Base-by-base conservation (phyloP, 106 monocot genomes). In the Dioscorea dumetorum region DNA sequence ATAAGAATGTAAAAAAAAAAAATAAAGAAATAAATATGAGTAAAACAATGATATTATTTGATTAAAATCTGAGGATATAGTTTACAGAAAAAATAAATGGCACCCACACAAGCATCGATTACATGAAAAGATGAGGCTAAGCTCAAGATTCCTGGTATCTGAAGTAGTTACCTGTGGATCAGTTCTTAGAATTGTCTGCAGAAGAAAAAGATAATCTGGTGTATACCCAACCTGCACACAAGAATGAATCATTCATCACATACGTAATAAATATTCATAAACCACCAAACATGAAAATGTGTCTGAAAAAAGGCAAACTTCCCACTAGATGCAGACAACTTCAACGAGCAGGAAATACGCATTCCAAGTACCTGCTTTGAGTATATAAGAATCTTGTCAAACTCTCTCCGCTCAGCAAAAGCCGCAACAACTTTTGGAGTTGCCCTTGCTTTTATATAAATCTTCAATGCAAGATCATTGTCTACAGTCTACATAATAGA, bases 401-500 rank as follows among this genome's bases (percentile, higher is more conserved):
- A 99, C 60, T 99, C 97, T 70, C 92, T 84, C 69, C 92, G 78
- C 76, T 99, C 92, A 72, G 97, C 92, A 93, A 99, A 99, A 71
- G 97, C 97, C 61, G 97, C 97, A 73, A 99, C 97, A 72, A 99
- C 97, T 83, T 92, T 99, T 21, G 97, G 97, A 31, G 92, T 99
- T 60, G 83, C 84, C 74, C 92, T 89, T 60, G 97, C 92, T 90
- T 99, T 99, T 79, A 99, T 92, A 73, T 87, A 99, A 58, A 99
- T 99, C 72, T 92, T 91, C n/a, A 97, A 81, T 14, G 95, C 95
- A 33, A 97, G 81, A 70, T 92, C 91, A 86, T 91, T 97, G 68
- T 97, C 95, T 63, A 97, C 91, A 22, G 91, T 97, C 95, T 97
- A 70, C 31, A 78, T 49, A 4, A 53, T 2, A 31, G 34, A 54